Base-by-base conservation (phyloP, 371 early-diverging fungal species). In the Umbelopsis sp. region DNA sequence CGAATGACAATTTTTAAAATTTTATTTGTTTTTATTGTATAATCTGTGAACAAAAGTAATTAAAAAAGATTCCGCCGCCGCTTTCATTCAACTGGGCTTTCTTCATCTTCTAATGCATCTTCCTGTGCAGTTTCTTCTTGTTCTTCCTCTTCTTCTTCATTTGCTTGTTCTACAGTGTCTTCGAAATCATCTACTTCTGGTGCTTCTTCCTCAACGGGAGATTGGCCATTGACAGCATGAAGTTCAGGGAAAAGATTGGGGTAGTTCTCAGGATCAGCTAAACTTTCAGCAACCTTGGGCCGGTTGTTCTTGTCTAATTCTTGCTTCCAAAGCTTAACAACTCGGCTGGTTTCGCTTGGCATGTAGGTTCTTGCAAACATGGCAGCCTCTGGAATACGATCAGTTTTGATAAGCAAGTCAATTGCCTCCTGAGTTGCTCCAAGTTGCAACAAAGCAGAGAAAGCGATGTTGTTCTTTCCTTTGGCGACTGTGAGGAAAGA, bases 321-420 rank as follows among this genome's bases (percentile, higher is more conserved):
- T 53, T 86, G 81, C 72, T 92, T 92, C 98, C 97, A 97, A 63
- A 90, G 80, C 67, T 83, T 78, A 48, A 95, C 92, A 38, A 93
- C 84, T 38, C 83, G 82, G 25, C 93, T 79, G 44, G 93, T 87
- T 51, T 91, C 87, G 68, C 87, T 87, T 20, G 98, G 98, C 38
- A 88, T 77, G 73, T 96, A 94, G 0, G 99, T 91, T 69, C 96
- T 86, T 4, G 98, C 97, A 78, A 96, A 87, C 77, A 97, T 86
- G 41, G 97, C 96, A 0, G 99, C 99, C 80, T 99, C 99, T n/a
- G 98, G 94, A 38, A 94, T 81, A 64, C 98, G 93, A 14, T 94
- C 92, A 20, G 95, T 93, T 51, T 89, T 85, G 69, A 92, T 78
- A 63, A 99, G 83, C 16, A 98, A 77, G 18, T 93, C 92, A 65